Evolutionary conservation across 2,329 filamentous ascomycete genomes (phyloP).

Genomic region (Fusarium redolens): DNA sequence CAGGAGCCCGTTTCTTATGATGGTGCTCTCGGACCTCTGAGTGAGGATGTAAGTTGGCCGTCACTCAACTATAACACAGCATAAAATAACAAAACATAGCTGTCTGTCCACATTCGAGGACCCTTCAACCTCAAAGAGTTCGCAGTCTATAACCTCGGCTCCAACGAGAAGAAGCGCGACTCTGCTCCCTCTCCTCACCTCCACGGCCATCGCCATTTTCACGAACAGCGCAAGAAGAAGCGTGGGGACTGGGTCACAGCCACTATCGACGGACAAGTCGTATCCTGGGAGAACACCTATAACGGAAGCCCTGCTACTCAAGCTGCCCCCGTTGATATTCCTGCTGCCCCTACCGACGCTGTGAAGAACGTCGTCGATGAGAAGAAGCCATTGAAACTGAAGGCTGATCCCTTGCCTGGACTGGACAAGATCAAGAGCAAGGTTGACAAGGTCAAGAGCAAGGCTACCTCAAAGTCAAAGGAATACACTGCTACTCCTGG

Average conservation of each 20-base stretch:
- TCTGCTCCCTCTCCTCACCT: slow-evolving; percentile 40
- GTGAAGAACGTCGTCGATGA: not conserved
- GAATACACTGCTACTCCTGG: slow-evolving; percentile 24
- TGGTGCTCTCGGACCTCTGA: slow-evolving; percentile 73
- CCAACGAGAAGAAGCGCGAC: slow-evolving; percentile 47
- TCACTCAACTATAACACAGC: not conserved
- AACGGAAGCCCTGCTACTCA: slow-evolving; percentile 46
- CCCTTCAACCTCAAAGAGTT: slow-evolving; percentile 74
- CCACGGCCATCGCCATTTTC: slow-evolving; percentile 62
- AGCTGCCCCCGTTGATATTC: slow-evolving; percentile 25
- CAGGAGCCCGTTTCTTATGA: slow-evolving; percentile 64
- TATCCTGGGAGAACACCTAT: slow-evolving; percentile 70
- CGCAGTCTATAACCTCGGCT: slow-evolving; percentile 72
- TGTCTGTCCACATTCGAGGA: slow-evolving; percentile 79
- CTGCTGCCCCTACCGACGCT: slow-evolving; percentile 7
- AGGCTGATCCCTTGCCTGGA: slow-evolving; percentile 15
- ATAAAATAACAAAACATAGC: slow-evolving; percentile 55
- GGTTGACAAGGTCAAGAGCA: slow-evolving; percentile 25
- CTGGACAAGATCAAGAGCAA: slow-evolving; percentile 27
- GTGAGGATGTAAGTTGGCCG: slow-evolving; percentile 71
- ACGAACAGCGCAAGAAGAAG: slow-evolving; percentile 59
- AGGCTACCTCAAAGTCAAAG: slow-evolving; percentile 11
- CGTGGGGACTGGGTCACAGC: slow-evolving; percentile 62
- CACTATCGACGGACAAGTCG: slow-evolving; percentile 67
- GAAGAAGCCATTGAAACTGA: slow-evolving; percentile 7